Evolutionary conservation across 768 basidiomycete genomes (phyloP).

Genomic region (Lactarius sp.): DNA sequence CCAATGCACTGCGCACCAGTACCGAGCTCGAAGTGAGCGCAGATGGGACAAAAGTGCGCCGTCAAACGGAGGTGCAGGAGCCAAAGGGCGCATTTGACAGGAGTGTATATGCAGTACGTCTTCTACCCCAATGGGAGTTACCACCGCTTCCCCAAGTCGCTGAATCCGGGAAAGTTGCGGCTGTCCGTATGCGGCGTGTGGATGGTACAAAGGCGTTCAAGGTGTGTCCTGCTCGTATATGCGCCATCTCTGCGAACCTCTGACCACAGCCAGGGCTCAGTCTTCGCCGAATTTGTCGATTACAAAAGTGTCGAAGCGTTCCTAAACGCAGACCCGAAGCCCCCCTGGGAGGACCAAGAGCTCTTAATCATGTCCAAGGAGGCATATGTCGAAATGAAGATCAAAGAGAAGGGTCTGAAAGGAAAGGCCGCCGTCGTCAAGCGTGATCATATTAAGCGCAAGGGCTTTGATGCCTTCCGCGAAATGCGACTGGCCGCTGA

Average conservation of each 20-base stretch:
- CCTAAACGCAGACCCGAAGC: too few relatives aligned
- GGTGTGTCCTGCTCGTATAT: constrained; percentile 39
- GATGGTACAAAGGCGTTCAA: constrained; percentile 85
- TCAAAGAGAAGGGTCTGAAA: too few relatives aligned
- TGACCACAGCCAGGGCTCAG: too few relatives aligned
- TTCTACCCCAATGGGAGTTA: background rate
- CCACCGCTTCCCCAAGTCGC: background rate
- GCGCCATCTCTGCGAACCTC: background rate
- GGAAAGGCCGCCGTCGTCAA: constrained; percentile 57
- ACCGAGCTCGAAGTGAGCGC: constrained; percentile 68
- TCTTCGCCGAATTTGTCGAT: too few relatives aligned
- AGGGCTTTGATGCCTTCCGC: constrained; percentile 77
- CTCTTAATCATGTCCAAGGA: too few relatives aligned
- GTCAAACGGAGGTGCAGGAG: constrained; percentile 68
- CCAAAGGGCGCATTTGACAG: constrained; percentile 77
- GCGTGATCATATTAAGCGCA: constrained; percentile 46
- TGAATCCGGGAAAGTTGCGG: constrained; percentile 56
- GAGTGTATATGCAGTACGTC: constrained; percentile 83
- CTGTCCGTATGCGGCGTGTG: constrained; percentile 80
- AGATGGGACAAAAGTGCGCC: constrained; percentile 64
- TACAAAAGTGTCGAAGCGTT: too few relatives aligned
- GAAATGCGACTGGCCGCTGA: constrained; percentile 41
- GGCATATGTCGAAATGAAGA: too few relatives aligned
- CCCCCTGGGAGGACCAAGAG: too few relatives aligned
- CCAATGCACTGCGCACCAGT: constrained; percentile 54